Evolutionary conservation across 169 alveolate genomes (phyloP).

Genomic region (Plasmodium cynomolgi): DNA sequence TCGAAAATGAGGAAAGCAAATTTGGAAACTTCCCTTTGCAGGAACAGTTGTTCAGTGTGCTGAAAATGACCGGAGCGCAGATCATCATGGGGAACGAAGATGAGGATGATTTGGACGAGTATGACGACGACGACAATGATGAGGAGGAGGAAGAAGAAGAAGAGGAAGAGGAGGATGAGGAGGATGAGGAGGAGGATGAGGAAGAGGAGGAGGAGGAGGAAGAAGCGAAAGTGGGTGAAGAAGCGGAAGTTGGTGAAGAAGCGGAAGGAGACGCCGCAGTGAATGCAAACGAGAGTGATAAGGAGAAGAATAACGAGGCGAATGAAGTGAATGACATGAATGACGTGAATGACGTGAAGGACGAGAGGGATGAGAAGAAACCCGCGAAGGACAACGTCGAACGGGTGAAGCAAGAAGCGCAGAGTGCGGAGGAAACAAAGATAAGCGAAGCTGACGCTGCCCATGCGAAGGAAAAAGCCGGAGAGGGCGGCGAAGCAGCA

Average conservation of each 20-base stretch:
- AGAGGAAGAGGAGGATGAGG: constrained; percentile 1
- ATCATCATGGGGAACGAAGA: constrained; percentile 11
- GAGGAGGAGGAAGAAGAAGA: constrained; percentile 19
- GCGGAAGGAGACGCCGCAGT: background rate
- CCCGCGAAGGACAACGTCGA: background rate
- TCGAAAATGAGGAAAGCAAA: constrained; percentile 19
- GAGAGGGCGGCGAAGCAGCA: background rate
- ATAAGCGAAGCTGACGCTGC: background rate
- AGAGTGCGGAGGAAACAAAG: background rate
- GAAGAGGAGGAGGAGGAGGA: constrained; percentile 18
- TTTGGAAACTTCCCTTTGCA: constrained; percentile 1
- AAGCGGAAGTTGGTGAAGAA: background rate
- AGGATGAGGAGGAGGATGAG: constrained; percentile 4
- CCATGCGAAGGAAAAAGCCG: background rate
- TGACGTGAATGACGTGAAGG: constrained; percentile 11
- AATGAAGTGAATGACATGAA: background rate
- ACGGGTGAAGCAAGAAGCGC: background rate
- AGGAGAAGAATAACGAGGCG: background rate
- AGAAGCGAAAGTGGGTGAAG: background rate
- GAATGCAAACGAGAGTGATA: background rate
- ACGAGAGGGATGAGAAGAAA: background rate
- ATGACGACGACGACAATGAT: constrained; percentile 14
- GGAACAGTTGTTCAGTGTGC: background rate
- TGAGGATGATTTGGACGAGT: constrained; percentile 15
- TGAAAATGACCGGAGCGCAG: background rate